Evolutionary conservation across 148 eudicot species (phyloP), one percentile per base, ranked within the genome.

Genomic region (Rhododendron vialii): DNA sequence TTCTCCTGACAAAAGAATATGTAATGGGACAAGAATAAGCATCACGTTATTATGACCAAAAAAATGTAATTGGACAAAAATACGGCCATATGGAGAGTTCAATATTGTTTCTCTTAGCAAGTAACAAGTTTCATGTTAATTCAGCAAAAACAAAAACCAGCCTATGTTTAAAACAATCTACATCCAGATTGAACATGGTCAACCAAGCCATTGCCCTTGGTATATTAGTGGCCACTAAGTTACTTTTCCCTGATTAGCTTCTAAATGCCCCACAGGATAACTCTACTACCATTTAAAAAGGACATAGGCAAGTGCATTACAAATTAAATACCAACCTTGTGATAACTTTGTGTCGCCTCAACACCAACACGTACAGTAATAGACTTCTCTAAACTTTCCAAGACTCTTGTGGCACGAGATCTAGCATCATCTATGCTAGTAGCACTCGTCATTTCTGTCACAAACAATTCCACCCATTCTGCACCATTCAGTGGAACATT

Each of bases 391-490:
- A 95, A 82, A 78, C 86, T 88, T 88, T 95, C 95, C 85, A 95
- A 85, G 38, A 92, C 90, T 86, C 87, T 88, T 59, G 93, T 86
- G 47, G 97, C 96, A 82, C 98, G 94, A 48, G 85, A 84, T 76
- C 92, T 94, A 73, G 97, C 97, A 88, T 95, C 98, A 82, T 94
- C 98, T 84, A 92, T 81, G 82, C 92, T 92, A n/a, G 93, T 90
- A 30, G 98, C 96, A 92, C 91, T 88, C 84, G 28, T 89, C 93
- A 92, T 95, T 90, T 95, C 98, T 75, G 85, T 88, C 73, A 95
- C 93, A 71, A 95, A 87, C 75, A 92, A 80, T 53, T 95, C 98
- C 88, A 95, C 98, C 98, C 98, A 95, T 81, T 92, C 93, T 69
- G 88, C 86, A 55, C 97, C 98, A 89, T 93, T 89, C 9, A 83